Conservation (phyloP, 192 early-diverging fungal genomes). For the Entophlyctis helioformis region DNA sequence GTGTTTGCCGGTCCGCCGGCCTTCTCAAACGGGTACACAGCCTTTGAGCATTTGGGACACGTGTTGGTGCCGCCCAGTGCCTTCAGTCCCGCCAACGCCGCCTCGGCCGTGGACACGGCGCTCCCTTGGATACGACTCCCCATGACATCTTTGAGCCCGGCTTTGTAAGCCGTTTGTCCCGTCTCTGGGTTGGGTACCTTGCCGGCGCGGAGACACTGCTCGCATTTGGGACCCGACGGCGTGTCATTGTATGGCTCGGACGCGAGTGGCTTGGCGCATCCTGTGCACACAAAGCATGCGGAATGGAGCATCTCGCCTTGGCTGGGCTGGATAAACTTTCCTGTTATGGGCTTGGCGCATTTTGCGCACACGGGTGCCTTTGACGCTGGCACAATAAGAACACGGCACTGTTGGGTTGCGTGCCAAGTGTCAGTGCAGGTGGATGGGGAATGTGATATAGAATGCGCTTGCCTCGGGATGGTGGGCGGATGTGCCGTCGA, state of each 20-base stretch:
- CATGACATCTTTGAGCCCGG: slow-evolving; percentile 5
- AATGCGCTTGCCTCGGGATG: too few relatives aligned
- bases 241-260: slow-evolving; percentile 1
- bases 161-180: slow-evolving; percentile 3
- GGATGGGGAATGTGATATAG: too few relatives aligned
- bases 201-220: neutral
- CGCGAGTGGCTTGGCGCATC: slow-evolving; percentile 1
- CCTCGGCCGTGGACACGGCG: too few relatives aligned
- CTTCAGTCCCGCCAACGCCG: slow-evolving; percentile 1
- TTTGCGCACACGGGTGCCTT: too few relatives aligned
- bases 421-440: too few relatives aligned
- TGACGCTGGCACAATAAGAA: too few relatives aligned
- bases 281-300: slow-evolving; percentile 3
- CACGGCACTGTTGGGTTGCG: too few relatives aligned
- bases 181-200: neutral
- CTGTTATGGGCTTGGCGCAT: slow-evolving; percentile 4
- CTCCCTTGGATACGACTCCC: too few relatives aligned
- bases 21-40: slow-evolving; percentile 8
- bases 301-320: neutral
- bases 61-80: slow-evolving; percentile 1
- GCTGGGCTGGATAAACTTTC: slow-evolving; percentile 3
- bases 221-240: slow-evolving; percentile 4
- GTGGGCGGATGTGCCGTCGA: too few relatives aligned
- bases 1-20: slow-evolving; percentile 4
- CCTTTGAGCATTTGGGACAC: slow-evolving; percentile 5